These are phyloP conservation scores for Pythium phragmiticola DNA, from an alignment of 352 stramenopile genomes.

Conservation along the genomic window DNA sequence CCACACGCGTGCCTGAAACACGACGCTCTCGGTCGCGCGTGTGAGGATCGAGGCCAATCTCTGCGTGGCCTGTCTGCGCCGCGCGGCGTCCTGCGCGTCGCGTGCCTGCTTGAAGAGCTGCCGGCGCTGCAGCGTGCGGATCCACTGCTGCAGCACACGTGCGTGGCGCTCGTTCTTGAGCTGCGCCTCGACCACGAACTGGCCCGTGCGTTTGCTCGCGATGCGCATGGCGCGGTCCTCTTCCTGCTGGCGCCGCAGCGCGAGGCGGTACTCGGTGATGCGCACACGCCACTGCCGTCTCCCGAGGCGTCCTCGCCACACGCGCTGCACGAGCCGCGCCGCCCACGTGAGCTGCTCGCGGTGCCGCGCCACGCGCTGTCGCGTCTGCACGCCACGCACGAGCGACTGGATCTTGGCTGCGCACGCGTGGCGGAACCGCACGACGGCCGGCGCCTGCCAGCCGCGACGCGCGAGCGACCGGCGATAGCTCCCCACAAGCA, in stretches of 20 bases:
- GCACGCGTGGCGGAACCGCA: conserved; percentile 39
- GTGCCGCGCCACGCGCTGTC: conserved; percentile 33
- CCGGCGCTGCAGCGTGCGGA: conserved; percentile 59
- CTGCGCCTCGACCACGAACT: conserved; percentile 53
- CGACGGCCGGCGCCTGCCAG: conserved; percentile 54
- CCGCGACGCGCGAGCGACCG: conserved; percentile 44
- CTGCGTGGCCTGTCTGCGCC: conserved; percentile 29
- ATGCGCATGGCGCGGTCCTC: conserved; percentile 57
- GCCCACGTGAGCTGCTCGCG: conserved; percentile 35
- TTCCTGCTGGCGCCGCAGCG: conserved; percentile 52
- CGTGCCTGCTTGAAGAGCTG: conserved; percentile 51
- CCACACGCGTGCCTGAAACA: conserved; percentile 75
- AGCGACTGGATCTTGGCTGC: conserved; percentile 63
- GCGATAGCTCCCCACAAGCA: conserved; percentile 49
- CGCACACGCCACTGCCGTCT: conserved; percentile 59
- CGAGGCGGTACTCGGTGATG: conserved; percentile 42
- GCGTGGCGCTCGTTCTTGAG: conserved; percentile 36
- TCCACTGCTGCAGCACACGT: conserved; percentile 62
- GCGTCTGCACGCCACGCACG: conserved; percentile 48
- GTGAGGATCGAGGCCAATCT: conserved; percentile 36
- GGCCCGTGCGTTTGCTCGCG: conserved; percentile 54
- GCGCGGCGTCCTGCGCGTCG: conserved; percentile 25
- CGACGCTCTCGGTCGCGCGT: conserved; percentile 37
- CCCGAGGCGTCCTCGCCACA: conserved; percentile 56
- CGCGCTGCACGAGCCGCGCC: conserved; percentile 43